Evolutionary conservation across 257 asterid genomes (phyloP).

Genomic region (Solanum dulcamara): DNA sequence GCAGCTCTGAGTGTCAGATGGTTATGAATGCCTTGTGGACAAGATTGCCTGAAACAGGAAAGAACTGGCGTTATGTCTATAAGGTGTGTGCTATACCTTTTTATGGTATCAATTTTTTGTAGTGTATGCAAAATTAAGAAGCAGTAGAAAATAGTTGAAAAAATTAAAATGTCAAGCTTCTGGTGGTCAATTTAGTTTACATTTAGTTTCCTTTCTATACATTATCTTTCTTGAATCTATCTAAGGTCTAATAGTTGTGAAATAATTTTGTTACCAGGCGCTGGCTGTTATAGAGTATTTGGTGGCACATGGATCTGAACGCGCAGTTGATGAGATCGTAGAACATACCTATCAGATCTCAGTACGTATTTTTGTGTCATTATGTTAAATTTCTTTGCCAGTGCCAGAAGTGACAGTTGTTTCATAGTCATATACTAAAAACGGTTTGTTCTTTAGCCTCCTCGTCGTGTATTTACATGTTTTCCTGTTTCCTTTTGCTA

Average conservation of each 20-base stretch:
- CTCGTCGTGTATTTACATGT: background rate
- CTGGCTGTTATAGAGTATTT: constrained; percentile 91
- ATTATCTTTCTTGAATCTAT: background rate
- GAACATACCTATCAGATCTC: constrained; percentile 90
- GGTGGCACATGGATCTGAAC: constrained; percentile 96
- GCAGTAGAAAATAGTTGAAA: background rate
- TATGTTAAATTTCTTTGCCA: background rate
- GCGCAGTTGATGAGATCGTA: constrained; percentile 89
- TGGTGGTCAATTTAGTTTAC: background rate
- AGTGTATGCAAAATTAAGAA: background rate
- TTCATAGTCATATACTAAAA: background rate
- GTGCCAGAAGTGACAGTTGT: background rate
- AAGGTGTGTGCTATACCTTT: constrained; percentile 36
- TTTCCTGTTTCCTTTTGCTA: background rate
- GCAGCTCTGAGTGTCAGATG: constrained; percentile 88
- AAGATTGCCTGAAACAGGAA: constrained; percentile 73
- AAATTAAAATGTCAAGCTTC: background rate
- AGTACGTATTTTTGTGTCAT: constrained; percentile 29
- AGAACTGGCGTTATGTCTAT: constrained; percentile 83
- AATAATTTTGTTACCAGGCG: constrained; percentile 25
- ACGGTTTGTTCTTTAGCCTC: background rate
- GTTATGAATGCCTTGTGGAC: constrained; percentile 88
- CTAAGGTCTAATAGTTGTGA: background rate
- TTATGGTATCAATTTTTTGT: background rate
- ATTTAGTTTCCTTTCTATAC: background rate